Percentiles rank a stretch among this genome's conserved stretches.
Conservation (phyloP, 148 eudicot genomes). For the Fagopyrum tataricum region DNA sequence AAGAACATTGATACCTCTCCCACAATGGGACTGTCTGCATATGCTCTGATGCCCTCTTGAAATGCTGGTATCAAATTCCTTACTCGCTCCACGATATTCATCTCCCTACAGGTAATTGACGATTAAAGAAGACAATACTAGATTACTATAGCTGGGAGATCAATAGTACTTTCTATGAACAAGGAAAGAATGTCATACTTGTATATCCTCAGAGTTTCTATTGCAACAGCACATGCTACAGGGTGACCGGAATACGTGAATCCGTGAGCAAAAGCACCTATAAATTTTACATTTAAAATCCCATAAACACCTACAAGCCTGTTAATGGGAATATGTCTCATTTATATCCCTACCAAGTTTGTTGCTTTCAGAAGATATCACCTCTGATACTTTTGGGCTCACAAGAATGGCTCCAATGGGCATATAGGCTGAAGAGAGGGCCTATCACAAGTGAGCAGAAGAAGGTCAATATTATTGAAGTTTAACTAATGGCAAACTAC, state of each 20-base stretch:
- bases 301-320: conserved; percentile 1
- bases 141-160: too few relatives aligned
- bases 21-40: conserved; percentile 72
- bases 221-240: conserved; percentile 91
- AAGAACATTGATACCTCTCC: conserved; percentile 66
- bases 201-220: conserved; percentile 81
- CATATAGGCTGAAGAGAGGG: conserved; percentile 89
- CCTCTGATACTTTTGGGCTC: conserved; percentile 77
- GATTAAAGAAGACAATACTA: not conserved
- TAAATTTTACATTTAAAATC: not conserved
- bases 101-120: conserved; percentile 47
- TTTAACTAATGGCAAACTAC: not conserved
- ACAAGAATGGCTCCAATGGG: conserved; percentile 96
- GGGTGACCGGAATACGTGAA: conserved; percentile 97
- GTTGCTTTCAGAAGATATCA: conserved; percentile 73
- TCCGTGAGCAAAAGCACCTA: conserved; percentile 86
- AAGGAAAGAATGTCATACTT: conserved; percentile 48
- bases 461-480: not conserved
- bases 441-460: conserved; percentile 31
- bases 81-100: conserved; percentile 68
- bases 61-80: conserved; percentile 61
- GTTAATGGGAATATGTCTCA: not conserved
- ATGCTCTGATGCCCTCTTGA: conserved; percentile 80
- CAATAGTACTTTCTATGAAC: not conserved
- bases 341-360: conserved; percentile 58